Percentiles rank a stretch among this genome's conserved stretches.
phyloP scores from a whole-genome alignment of 176 grass and related monocot species.

The Carex littledalei region DNA sequence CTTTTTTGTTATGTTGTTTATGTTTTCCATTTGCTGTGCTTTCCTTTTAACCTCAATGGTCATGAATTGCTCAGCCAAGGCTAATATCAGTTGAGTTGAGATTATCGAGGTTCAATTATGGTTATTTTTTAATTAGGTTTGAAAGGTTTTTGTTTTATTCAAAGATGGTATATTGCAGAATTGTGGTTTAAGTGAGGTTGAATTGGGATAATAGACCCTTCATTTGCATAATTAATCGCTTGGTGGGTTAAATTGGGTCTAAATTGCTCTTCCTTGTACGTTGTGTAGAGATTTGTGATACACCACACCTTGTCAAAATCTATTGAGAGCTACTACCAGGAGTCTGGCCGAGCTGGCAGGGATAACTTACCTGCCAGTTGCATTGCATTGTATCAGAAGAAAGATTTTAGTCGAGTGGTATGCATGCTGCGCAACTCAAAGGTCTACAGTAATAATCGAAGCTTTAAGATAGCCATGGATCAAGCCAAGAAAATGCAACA shows the following conservation, averaged over 20 bases:
- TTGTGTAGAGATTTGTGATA: constrained; percentile 65
- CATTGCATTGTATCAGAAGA: constrained; percentile 71
- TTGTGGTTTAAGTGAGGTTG: background rate
- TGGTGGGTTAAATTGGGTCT: background rate
- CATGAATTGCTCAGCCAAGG: background rate
- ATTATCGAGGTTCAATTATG: background rate
- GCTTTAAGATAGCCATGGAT: constrained; percentile 66
- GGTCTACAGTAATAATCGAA: constrained; percentile 42
- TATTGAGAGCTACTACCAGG: constrained; percentile 97
- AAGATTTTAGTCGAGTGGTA: constrained; percentile 76
- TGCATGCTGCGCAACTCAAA: constrained; percentile 61
- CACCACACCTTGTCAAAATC: constrained; percentile 90
- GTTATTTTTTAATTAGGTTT: background rate
- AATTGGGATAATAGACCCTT: background rate
- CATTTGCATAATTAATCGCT: constrained; percentile 5
- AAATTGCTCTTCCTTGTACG: constrained; percentile 19
- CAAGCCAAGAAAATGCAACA: constrained; percentile 92
- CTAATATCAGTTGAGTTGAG: background rate
- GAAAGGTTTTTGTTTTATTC: background rate
- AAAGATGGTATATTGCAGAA: background rate
- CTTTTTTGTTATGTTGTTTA: background rate
- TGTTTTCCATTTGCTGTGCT: background rate
- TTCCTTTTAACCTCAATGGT: background rate
- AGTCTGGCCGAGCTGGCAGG: constrained; percentile 80
- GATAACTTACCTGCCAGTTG: constrained; percentile 61